Evolutionary conservation across 2,329 filamentous ascomycete species (phyloP).

Genomic region (Epichloe gansuensis): DNA sequence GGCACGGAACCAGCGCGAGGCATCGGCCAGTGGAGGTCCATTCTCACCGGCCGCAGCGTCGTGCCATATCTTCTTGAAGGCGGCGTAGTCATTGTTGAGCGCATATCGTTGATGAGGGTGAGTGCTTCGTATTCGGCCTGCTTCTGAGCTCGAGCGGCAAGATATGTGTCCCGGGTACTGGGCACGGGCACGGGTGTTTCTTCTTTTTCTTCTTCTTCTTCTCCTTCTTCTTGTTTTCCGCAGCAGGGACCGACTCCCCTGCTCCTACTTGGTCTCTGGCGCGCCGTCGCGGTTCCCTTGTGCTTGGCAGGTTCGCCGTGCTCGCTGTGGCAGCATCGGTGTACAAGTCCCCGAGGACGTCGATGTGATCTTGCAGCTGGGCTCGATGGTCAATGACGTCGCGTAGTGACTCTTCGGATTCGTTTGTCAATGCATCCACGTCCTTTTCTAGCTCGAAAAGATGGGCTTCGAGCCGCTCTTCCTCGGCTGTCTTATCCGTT

Average conservation of each 20-base stretch:
- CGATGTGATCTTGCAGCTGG: constrained; percentile 36
- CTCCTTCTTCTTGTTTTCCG: constrained; percentile 6
- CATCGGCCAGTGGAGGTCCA: constrained; percentile 38
- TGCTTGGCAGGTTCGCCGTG: constrained; percentile 5
- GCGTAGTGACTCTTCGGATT: constrained; percentile 35
- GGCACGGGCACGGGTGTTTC: constrained; percentile 14
- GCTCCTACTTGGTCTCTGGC: constrained; percentile 6
- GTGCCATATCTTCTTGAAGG: constrained; percentile 48
- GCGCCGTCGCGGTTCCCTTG: constrained; percentile 6
- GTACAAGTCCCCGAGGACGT: constrained; percentile 25
- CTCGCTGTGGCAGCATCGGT: constrained; percentile 13
- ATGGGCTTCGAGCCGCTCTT: constrained; percentile 27
- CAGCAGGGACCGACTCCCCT: neutral
- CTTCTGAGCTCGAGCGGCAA: constrained; percentile 24
- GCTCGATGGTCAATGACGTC: constrained; percentile 36
- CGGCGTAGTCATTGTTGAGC: constrained; percentile 44
- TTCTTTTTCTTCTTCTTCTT: constrained; percentile 7
- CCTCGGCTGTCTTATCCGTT: constrained; percentile 22
- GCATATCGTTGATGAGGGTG: constrained; percentile 37
- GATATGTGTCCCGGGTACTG: constrained; percentile 22
- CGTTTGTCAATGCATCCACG: constrained; percentile 30
- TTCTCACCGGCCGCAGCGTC: constrained; percentile 37
- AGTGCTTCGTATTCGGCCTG: constrained; percentile 30
- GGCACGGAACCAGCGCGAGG: constrained; percentile 40
- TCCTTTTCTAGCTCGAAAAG: constrained; percentile 25